phyloP scores from a whole-genome alignment of 2,329 filamentous ascomycete genomes.

The Coleophoma eucalyptorum region DNA sequence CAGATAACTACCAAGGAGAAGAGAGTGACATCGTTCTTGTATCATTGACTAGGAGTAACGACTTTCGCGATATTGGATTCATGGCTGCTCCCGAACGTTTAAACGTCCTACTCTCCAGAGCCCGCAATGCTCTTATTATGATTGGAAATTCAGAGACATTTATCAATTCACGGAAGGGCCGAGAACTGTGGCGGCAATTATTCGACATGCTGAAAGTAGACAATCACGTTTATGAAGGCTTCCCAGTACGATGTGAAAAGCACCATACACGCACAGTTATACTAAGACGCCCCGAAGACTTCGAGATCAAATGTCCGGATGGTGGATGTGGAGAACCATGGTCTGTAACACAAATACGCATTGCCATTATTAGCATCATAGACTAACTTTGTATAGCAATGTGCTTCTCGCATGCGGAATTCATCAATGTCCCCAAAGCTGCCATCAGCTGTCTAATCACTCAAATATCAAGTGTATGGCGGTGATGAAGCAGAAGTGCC shows the following conservation, averaged over 20 bases:
- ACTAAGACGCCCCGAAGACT: constrained; percentile 49
- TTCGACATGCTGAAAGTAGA: constrained; percentile 50
- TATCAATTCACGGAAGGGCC: constrained; percentile 52
- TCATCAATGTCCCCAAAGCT: constrained; percentile 56
- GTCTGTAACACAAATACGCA: constrained; percentile 33
- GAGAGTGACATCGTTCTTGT: constrained; percentile 70
- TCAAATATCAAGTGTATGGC: constrained; percentile 44
- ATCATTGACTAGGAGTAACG: constrained; percentile 65
- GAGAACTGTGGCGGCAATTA: constrained; percentile 51
- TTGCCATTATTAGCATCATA: background rate
- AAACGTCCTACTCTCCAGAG: constrained; percentile 67
- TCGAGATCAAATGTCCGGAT: constrained; percentile 60
- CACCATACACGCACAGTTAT: constrained; percentile 48
- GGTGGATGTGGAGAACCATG: constrained; percentile 65
- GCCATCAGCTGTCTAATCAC: constrained; percentile 57
- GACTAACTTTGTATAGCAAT: constrained; percentile 32
- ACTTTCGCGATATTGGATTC: constrained; percentile 63
- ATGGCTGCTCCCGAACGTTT: constrained; percentile 61
- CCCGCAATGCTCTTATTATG: constrained; percentile 62
- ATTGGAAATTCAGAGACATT: constrained; percentile 70
- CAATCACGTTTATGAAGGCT: constrained; percentile 52
- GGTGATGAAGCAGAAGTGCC: constrained; percentile 43
- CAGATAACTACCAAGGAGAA: constrained; percentile 77
- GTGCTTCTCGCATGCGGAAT: constrained; percentile 48
- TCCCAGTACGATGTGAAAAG: constrained; percentile 56